Evolutionary conservation across 352 stramenopile genomes (phyloP), one percentile per base, ranked within the genome.

Genomic region (Phytophthora nicotianae): DNA sequence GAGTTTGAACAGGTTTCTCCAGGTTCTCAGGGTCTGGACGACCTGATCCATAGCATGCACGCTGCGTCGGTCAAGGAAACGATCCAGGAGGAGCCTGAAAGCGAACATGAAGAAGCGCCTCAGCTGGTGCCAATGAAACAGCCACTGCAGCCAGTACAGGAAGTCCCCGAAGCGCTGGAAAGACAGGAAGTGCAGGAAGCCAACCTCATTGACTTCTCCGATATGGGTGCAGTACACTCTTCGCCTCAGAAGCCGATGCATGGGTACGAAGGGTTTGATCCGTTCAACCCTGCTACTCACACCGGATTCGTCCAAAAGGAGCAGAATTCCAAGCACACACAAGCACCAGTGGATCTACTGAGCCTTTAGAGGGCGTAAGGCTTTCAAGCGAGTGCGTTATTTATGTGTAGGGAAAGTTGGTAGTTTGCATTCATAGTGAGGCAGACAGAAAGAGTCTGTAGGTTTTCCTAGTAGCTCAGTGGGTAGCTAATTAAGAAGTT

Each of bases 121-220:
- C 68, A 58, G 40, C 54, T 73, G 32, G 41, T 73, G n/a, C 7
- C 32, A 10, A 65, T 68, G 54, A 74, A 74, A 19, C 62, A 74
- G 52, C 65, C 68, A 23, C 46, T 72, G 8, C 65, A 73, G 21
- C 47, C 62, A 27, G 70, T 75, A 29, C 61, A 71, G 57, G 58
- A 80, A 60, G 50, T 73, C 9, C 46, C 56, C 0, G 62, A 75
- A 37, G 46, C 70, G 11, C 50, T 50, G 1, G 63, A 79, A 37
- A 53, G 20, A 54, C 41, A n/a, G 0, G 55, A 70, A 60, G 62
- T 65, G 29, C 54, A 80, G 17, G 74, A 81, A 47, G 57, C 60
- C 14, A 88, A 89, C 38, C 37, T 93, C 5, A 75, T 90, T 19
- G 80, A 93, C 26, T 93, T 91, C 43, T 86, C 74, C 0, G 81